phyloP scores from a whole-genome alignment of 345 rosid species.

The Syzygium grande region DNA sequence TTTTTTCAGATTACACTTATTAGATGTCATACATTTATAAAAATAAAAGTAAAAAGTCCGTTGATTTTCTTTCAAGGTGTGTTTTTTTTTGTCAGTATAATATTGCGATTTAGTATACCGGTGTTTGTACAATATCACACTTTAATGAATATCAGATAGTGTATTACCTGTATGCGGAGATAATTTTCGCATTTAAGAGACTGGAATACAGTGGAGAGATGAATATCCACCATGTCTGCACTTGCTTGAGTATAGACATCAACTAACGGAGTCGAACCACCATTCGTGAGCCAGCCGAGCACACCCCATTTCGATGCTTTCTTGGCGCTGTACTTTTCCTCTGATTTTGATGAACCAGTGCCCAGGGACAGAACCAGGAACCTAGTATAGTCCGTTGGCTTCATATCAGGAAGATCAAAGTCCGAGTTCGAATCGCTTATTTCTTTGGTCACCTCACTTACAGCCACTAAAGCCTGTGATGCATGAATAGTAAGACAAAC shows the following conservation, averaged over 20 bases:
- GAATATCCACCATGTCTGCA: constrained; percentile 27
- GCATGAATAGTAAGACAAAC: neutral
- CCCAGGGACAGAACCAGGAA: constrained; percentile 32
- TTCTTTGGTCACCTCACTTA: constrained; percentile 31
- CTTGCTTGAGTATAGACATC: constrained; percentile 31
- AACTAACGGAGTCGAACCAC: constrained; percentile 17
- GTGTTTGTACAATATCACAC: neutral
- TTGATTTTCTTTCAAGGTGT: neutral
- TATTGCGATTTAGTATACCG: neutral
- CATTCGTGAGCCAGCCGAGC: constrained; percentile 27
- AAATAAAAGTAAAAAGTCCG: neutral
- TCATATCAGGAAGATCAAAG: constrained; percentile 6
- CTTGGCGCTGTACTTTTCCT: constrained; percentile 17
- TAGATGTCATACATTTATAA: neutral
- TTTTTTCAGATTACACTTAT: neutral
- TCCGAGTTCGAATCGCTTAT: constrained; percentile 4
- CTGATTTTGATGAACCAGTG: constrained; percentile 14
- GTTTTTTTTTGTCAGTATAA: neutral
- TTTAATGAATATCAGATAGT: neutral
- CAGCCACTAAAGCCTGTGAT: constrained; percentile 27
- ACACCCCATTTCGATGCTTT: constrained; percentile 33
- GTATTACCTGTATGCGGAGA: constrained; percentile 38
- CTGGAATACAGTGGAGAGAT: constrained; percentile 24
- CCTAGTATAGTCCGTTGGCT: constrained; percentile 20
- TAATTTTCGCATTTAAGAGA: constrained; percentile 31